Conservation (phyloP, 495 filamentous ascomycete genomes). For the Penicillium crystallinum region DNA sequence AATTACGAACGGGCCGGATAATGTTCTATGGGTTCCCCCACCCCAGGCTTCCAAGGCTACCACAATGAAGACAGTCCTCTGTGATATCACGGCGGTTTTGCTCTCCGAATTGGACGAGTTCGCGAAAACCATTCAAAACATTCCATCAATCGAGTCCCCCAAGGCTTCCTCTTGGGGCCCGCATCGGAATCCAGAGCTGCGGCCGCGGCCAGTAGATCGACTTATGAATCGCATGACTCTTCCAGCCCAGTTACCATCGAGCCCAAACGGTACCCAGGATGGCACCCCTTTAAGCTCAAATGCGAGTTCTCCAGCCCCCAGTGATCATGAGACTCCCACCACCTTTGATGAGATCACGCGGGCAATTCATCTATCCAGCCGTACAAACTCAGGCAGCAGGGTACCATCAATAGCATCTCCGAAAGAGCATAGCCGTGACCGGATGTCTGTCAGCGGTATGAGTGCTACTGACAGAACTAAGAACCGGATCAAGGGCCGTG, state of each 20-base stretch:
- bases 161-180: constrained; percentile 44
- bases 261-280: constrained; percentile 46
- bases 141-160: constrained; percentile 76
- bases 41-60: constrained; percentile 65
- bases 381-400: constrained; percentile 31
- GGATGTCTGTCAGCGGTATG: constrained; percentile 79
- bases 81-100: constrained; percentile 79
- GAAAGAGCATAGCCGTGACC: constrained; percentile 60
- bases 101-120: constrained; percentile 84
- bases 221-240: constrained; percentile 71
- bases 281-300: constrained; percentile 45
- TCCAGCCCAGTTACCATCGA: constrained; percentile 56
- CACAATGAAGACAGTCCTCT: constrained; percentile 93
- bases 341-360: constrained; percentile 68
- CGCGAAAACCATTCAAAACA: constrained; percentile 76
- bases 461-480: constrained; percentile 76
- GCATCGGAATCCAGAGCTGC: constrained; percentile 40
- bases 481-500: constrained; percentile 75
- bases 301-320: constrained; percentile 40
- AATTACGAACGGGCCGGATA: constrained; percentile 39
- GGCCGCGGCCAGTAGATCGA: constrained; percentile 41
- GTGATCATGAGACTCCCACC: constrained; percentile 54
- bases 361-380: constrained; percentile 40
- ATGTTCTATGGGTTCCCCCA: constrained; percentile 67
- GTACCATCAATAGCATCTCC: constrained; percentile 32